Percentiles rank a stretch among this genome's conserved stretches.
These are phyloP conservation scores for Nymphaea colorata DNA, from an alignment of 164 flowering plant genomes.

Conservation along the genomic window DNA sequence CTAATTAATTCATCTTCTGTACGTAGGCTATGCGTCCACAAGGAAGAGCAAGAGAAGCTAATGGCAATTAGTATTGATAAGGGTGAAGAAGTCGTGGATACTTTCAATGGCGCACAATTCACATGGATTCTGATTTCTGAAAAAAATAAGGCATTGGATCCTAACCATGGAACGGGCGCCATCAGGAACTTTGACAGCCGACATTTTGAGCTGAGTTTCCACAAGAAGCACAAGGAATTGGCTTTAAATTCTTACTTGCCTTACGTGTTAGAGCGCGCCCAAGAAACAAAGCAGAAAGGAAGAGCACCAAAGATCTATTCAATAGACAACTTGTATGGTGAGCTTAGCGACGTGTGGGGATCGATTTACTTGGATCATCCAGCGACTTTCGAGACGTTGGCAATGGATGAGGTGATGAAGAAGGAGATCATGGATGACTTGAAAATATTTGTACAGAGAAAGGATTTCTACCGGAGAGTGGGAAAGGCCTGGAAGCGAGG, in stretches of 20 bases:
- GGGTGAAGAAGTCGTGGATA: conserved; percentile 10
- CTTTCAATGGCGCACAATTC: conserved; percentile 8
- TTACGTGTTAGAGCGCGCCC: not conserved
- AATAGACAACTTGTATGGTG: not conserved
- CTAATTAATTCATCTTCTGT: conserved; percentile 5
- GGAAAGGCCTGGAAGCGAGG: conserved; percentile 11
- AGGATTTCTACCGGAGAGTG: conserved; percentile 4
- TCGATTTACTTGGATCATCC: conserved; percentile 5
- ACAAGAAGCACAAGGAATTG: conserved; percentile 2
- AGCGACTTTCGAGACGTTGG: conserved; percentile 7
- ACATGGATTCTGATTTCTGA: conserved; percentile 5
- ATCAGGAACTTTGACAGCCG: not conserved
- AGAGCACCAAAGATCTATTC: not conserved
- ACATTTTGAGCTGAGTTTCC: not conserved
- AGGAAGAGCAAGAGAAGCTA: conserved; percentile 4
- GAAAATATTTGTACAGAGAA: not conserved
- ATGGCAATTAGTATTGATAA: conserved; percentile 4
- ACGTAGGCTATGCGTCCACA: conserved; percentile 2
- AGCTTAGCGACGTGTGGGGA: conserved; percentile 1
- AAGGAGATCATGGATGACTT: conserved; percentile 3
- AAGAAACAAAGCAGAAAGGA: not conserved
- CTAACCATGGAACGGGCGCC: not conserved
- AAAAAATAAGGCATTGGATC: not conserved
- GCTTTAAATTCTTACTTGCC: conserved; percentile 1
- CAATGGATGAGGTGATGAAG: conserved; percentile 5